phyloP scores from a whole-genome alignment of 371 early-diverging fungal genomes.

The Saksenaea vasiformis region DNA sequence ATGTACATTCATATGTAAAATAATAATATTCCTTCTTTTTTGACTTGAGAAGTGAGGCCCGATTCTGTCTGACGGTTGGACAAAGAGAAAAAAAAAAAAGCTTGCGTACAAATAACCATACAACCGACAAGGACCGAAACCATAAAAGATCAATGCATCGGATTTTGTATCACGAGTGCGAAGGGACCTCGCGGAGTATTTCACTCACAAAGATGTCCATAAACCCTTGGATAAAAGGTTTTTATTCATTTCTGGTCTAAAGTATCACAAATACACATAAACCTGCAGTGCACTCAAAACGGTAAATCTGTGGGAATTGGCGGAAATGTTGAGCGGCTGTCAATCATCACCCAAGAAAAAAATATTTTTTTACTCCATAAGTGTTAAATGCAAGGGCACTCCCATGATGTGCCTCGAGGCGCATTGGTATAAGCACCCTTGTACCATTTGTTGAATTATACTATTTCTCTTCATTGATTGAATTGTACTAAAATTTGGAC shows the following conservation, averaged over 20 bases:
- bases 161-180: background rate
- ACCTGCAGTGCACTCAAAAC: too few relatives aligned
- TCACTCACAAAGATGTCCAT: background rate
- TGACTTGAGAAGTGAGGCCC: background rate
- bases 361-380: too few relatives aligned
- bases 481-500: too few relatives aligned
- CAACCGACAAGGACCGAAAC: slow-evolving; percentile 2
- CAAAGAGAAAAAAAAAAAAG: background rate
- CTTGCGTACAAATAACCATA: background rate
- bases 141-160: background rate
- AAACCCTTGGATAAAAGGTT: background rate
- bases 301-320: too few relatives aligned
- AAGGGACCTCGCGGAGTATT: background rate
- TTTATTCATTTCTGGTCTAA: background rate
- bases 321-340: too few relatives aligned
- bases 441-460: too few relatives aligned
- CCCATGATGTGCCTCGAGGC: too few relatives aligned
- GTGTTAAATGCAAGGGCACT: too few relatives aligned
- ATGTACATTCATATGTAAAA: too few relatives aligned
- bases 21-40: background rate
- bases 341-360: too few relatives aligned
- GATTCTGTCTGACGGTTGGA: background rate
- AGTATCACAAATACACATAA: background rate
- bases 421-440: too few relatives aligned
- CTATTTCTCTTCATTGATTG: too few relatives aligned